phyloP scores from a whole-genome alignment of 108 stramenopile genomes.

The Schizochytrium sp. region DNA sequence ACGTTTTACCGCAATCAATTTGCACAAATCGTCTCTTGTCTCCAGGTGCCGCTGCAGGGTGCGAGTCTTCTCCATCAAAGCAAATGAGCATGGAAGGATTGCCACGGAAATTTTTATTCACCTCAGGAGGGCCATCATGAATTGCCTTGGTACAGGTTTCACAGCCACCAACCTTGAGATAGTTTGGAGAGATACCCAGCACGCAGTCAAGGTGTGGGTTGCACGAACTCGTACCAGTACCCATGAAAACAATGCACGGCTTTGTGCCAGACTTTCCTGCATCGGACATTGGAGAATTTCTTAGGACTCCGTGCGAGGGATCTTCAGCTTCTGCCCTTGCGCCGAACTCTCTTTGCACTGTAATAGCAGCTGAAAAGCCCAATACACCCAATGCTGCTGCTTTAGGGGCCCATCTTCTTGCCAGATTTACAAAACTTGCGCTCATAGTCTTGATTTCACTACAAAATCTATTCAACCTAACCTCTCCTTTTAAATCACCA shows the following conservation, averaged over 20 bases:
- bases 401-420: too few species aligned
- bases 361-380: too few species aligned
- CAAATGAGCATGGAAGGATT: slow-evolving; percentile 47
- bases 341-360: neutral
- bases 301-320: neutral
- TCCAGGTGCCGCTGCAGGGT: neutral
- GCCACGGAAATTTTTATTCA: slow-evolving; percentile 33
- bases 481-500: too few species aligned
- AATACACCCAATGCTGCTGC: too few species aligned
- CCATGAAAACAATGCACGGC: slow-evolving; percentile 11
- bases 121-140: slow-evolving; percentile 3
- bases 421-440: too few species aligned
- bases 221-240: slow-evolving; percentile 27
- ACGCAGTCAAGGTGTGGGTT: slow-evolving; percentile 59
- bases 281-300: neutral
- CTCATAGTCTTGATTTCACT: too few species aligned
- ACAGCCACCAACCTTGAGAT: slow-evolving; percentile 28
- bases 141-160: slow-evolving; percentile 11
- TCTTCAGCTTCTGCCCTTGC: neutral
- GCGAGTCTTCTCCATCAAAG: neutral
- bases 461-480: too few species aligned
- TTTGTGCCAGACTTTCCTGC: neutral
- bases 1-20: slow-evolving; percentile 29
- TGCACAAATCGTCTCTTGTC: neutral
- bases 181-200: neutral